Percentiles rank a stretch among this genome's conserved stretches.
Evolutionary conservation across 1,284 basidiomycete genomes (phyloP).

Genomic region (Cutaneotrichosporon sp.): DNA sequence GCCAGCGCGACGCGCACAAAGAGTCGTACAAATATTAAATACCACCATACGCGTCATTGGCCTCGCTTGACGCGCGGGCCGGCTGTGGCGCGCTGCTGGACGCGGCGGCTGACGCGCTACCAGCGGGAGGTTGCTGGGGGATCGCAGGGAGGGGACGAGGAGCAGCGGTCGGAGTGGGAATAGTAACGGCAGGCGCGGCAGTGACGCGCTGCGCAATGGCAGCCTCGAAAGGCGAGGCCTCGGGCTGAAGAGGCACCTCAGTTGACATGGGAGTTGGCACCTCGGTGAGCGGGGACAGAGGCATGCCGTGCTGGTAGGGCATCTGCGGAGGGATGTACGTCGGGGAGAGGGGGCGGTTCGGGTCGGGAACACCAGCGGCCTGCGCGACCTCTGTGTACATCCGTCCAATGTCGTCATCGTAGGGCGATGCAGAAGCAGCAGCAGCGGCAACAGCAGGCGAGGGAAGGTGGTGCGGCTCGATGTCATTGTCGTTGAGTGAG

Average conservation of each 20-base stretch:
- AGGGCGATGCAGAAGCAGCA: neutral
- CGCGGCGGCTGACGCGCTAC: slow-evolving; percentile 27
- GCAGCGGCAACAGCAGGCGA: neutral
- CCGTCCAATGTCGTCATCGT: slow-evolving; percentile 25
- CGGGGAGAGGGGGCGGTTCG: slow-evolving; percentile 7
- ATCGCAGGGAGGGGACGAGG: slow-evolving; percentile 1
- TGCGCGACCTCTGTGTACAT: slow-evolving; percentile 42
- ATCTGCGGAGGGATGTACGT: slow-evolving; percentile 18
- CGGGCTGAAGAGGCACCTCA: neutral
- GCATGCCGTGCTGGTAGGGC: slow-evolving; percentile 45
- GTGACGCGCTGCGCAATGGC: neutral
- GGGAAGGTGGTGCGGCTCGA: neutral
- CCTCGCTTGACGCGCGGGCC: too few species aligned
- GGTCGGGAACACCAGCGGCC: slow-evolving; percentile 30
- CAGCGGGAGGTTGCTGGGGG: slow-evolving; percentile 7
- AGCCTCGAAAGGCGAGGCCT: neutral
- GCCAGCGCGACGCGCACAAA: neutral
- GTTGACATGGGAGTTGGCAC: slow-evolving; percentile 29
- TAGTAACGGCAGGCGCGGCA: neutral
- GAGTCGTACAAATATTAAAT: slow-evolving; percentile 24
- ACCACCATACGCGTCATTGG: slow-evolving; percentile 46
- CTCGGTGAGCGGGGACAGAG: slow-evolving; percentile 40
- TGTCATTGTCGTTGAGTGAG: neutral
- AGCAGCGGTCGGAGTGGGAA: too few species aligned
- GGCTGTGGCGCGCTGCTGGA: slow-evolving; percentile 25